Conservation (phyloP, 306 rosid species). For the Albizia julibrissin region DNA sequence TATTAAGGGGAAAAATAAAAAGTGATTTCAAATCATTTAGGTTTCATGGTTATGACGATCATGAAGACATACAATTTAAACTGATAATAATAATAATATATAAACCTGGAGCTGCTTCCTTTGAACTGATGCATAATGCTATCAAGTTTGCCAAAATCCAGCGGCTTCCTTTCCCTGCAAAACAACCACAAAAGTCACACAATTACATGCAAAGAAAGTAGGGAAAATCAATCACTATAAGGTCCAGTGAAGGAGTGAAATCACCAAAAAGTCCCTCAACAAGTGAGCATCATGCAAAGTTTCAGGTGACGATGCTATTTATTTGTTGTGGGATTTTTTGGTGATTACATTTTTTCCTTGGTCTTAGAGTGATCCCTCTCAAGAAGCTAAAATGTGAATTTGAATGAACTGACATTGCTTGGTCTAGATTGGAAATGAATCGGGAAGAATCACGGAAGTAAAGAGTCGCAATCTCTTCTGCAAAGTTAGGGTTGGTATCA, state of each 20-base stretch:
- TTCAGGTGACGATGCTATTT: too few species aligned
- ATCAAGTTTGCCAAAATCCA: constrained; percentile 76
- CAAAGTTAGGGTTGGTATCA: constrained; percentile 87
- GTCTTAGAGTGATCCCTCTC: too few species aligned
- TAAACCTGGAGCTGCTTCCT: constrained; percentile 91
- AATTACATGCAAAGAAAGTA: background rate
- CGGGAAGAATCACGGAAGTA: constrained; percentile 79
- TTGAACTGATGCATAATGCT: constrained; percentile 78
- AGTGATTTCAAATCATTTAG: constrained; percentile 16
- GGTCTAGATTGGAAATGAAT: constrained; percentile 62
- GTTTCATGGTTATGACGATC: background rate
- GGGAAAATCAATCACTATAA: too few species aligned
- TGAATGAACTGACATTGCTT: constrained; percentile 52
- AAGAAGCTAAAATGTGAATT: background rate
- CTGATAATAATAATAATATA: background rate
- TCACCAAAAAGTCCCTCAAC: too few species aligned
- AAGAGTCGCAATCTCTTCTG: constrained; percentile 80
- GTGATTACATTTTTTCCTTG: too few species aligned
- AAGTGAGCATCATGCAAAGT: too few species aligned
- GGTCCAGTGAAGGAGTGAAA: too few species aligned
- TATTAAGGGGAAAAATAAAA: background rate
- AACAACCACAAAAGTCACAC: background rate
- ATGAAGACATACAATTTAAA: background rate
- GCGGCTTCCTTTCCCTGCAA: constrained; percentile 61
- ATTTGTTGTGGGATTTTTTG: too few species aligned